phyloP scores from a whole-genome alignment of 148 eudicot genomes.

The Silene latifolia region DNA sequence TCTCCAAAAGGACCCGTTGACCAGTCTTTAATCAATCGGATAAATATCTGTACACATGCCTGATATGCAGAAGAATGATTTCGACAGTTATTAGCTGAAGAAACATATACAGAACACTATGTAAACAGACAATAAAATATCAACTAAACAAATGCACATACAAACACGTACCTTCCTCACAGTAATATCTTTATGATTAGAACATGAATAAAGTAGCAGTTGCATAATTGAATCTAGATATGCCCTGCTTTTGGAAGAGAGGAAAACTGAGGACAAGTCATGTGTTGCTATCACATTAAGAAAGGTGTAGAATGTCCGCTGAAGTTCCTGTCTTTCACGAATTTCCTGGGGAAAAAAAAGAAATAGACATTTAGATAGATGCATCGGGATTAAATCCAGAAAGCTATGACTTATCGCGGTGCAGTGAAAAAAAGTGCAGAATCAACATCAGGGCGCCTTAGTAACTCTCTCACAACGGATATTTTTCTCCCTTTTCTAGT shows the following conservation, averaged over 20 bases:
- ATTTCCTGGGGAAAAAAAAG: conserved; percentile 54
- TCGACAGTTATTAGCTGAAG: neutral
- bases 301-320: conserved; percentile 72
- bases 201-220: conserved; percentile 57
- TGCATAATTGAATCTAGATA: conserved; percentile 71
- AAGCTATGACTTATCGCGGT: neutral
- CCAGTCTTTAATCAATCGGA: conserved; percentile 90
- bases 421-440: neutral
- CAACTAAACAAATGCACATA: conserved; percentile 3
- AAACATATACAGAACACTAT: neutral
- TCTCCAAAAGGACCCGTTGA: conserved; percentile 55
- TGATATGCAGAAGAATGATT: conserved; percentile 23
- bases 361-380: neutral
- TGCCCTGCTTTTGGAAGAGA: conserved; percentile 55
- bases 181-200: conserved; percentile 74
- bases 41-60: conserved; percentile 91
- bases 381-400: neutral
- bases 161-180: conserved; percentile 67
- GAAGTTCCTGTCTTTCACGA: conserved; percentile 90
- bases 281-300: conserved; percentile 85
- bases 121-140: neutral
- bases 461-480: neutral
- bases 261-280: conserved; percentile 78
- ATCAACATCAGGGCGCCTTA: neutral
- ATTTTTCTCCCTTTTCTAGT: neutral